Base-by-base conservation (phyloP, 2,329 filamentous ascomycete species). In the Proliferodiscus dingleyae region DNA sequence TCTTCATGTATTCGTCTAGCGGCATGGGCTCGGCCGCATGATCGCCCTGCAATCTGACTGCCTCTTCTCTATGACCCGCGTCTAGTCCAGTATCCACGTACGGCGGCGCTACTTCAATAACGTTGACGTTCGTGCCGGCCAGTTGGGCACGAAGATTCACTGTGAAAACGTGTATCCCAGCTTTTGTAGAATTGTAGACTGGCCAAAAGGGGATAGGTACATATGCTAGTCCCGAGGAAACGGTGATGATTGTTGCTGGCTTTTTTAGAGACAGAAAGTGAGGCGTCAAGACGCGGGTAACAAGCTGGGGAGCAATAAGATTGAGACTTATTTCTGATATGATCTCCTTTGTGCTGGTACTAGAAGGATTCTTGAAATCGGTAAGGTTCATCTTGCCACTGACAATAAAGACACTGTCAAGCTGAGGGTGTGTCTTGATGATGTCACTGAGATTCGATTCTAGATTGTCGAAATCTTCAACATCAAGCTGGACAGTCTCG, bases 81-180 rank as follows among this genome's bases (percentile, higher is more conserved):
- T 67, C 64, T 2, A 68, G 46, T 1, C 55, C 61, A 1, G 67
- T 68, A 22, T 61, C 63, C 3, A 66, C 61, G 46, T 67, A 67
- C 6, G 65, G 65, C 3, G 65, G 64, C 1, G 59, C 60, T n/a
- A 68, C 53, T 45, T 67, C 64, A 6, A 64, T 53, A 9, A 68
- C 53, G n/a, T 56, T 57, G 32, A 66, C 51, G 41, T 62, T 65
- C 13, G 49, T 58, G 18, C 44, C 56, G 2, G 43, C 47, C 1
- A 67, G 45, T 39, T 64, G 56, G 13, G 57, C 45, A 1, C 63
- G 49, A 5, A 67, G 45, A 3, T 51, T 41, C 13, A 64, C 60
- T 13, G 52, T 50, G 41, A 66, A 58, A 4, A 47, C 43, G 22
- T 66, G 62, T 4, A 65, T 46, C 5, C 57, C 64, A 0, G 63